phyloP scores from a whole-genome alignment of 805 yeast genomes.

The Tetrapisispora fleetii region DNA sequence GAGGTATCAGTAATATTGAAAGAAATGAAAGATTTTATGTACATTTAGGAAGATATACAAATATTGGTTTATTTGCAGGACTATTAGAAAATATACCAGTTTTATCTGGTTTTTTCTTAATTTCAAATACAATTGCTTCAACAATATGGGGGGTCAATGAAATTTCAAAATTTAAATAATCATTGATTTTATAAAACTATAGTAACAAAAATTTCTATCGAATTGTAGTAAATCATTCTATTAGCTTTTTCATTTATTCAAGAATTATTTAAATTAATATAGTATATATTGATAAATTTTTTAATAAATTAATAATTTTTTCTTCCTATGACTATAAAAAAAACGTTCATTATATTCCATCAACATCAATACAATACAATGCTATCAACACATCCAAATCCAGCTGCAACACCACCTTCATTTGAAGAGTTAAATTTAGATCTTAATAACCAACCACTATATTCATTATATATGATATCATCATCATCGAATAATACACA shows the following conservation, averaged over 20 bases:
- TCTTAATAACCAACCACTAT: conserved; percentile 79
- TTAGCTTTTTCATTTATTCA: background rate
- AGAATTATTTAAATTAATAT: too few relatives aligned
- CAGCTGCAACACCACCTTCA: conserved; percentile 99
- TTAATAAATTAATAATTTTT: background rate
- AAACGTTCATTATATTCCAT: background rate
- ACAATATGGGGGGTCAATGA: conserved; percentile 17
- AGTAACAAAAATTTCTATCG: background rate
- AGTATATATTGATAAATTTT: background rate
- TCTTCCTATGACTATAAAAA: too few relatives aligned
- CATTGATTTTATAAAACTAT: conserved; percentile 24
- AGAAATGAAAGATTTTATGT: conserved; percentile 16
- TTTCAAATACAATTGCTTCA: conserved; percentile 19
- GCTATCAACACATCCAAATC: conserved; percentile 93
- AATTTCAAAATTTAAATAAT: background rate
- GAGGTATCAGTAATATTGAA: conserved; percentile 12
- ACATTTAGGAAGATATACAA: conserved; percentile 22
- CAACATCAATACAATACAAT: conserved; percentile 37
- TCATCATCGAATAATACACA: conserved; percentile 63
- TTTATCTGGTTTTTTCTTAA: conserved; percentile 18
- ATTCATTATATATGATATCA: conserved; percentile 50
- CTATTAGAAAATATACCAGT: conserved; percentile 23
- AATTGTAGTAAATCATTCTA: background rate
- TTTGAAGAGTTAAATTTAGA: conserved; percentile 79
- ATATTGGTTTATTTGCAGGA: conserved; percentile 25